Evolutionary conservation across 495 filamentous ascomycete species (phyloP), one percentile per base, ranked within the genome.

Genomic region (Aspergillus cavernicola): DNA sequence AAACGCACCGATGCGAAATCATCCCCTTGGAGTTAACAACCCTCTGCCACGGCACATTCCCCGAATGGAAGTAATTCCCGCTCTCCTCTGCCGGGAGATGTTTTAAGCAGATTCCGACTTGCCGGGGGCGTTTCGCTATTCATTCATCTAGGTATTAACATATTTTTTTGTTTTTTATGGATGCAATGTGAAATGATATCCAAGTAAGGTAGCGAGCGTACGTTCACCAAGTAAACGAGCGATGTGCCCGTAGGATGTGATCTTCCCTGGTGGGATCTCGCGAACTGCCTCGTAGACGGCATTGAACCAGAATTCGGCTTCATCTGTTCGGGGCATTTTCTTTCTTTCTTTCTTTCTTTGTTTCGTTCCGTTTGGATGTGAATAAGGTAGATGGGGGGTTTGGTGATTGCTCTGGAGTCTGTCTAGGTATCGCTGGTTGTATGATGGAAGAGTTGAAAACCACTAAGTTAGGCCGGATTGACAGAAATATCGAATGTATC

Each of bases 41-140:
- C 40, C 92, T 76, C 73, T 97, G 92, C 92, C 92, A 97, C 4
- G 92, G 92, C 10, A 96, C 91, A 59, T 88, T 96, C 15, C 68
- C 75, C 50, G 77, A 71, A 61, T 96, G 80, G 68, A 85, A 95
- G 48, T 74, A 64, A 26, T 70, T 55, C 4, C 64, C 60, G 2
- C 60, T 60, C 8, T 69, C 64, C 20, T 69, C 59, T 1, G 68
- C 61, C 3, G 92, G 81, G 13, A 97, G 84, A 58, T 93, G 85
- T 64, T 96, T 96, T 1, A 97, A 81, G 61, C 85, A 90, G 23
- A 92, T 74, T 22, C 92, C 92, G 24, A 97, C 92, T 70, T 97
- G 91, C 23, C 90, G 82, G 6, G 84, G 81, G 8, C 85, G 75
- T 66, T 86, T 77, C 11, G 84, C 84, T 88, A 50, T 40, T 33